phyloP scores from a whole-genome alignment of 2,329 filamentous ascomycete species.

The Bipolaris bicolor region DNA sequence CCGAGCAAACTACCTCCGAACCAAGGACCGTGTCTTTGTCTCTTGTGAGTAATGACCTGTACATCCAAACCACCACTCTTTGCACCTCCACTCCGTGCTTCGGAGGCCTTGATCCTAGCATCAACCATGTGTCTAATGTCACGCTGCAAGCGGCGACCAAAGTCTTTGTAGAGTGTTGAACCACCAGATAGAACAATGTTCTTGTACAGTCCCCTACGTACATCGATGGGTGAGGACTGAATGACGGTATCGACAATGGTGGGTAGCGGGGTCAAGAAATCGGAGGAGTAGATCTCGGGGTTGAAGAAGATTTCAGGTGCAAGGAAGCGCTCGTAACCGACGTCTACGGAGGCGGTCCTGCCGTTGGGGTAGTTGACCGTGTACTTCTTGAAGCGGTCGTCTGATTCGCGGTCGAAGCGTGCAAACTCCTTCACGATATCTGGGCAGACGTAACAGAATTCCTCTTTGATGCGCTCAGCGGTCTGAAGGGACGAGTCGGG shows the following conservation, averaged over 20 bases:
- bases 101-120: conserved; percentile 87
- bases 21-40: conserved; percentile 97
- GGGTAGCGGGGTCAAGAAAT: conserved; percentile 94
- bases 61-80: conserved; percentile 95
- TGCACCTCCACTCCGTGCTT: conserved; percentile 87
- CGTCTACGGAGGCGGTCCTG: conserved; percentile 82
- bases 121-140: conserved; percentile 97
- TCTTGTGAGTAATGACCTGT: conserved; percentile 95
- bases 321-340: conserved; percentile 97
- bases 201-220: conserved; percentile 96
- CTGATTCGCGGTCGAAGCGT: conserved; percentile 90
- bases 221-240: conserved; percentile 96
- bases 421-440: conserved; percentile 99
- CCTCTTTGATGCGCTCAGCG: conserved; percentile 97
- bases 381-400: conserved; percentile 84
- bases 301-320: conserved; percentile 99
- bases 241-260: conserved; percentile 96
- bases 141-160: conserved; percentile 91
- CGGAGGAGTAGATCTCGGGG: conserved; percentile 98
- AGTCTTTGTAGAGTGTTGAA: conserved; percentile 98
- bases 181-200: conserved; percentile 98
- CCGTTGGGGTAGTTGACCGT: conserved; percentile 85
- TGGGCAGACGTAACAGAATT: conserved; percentile 97
- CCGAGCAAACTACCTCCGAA: conserved; percentile 96
- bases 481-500: conserved; percentile 97